phyloP scores from a whole-genome alignment of 257 asterid genomes.

The Linaria vulgaris region DNA sequence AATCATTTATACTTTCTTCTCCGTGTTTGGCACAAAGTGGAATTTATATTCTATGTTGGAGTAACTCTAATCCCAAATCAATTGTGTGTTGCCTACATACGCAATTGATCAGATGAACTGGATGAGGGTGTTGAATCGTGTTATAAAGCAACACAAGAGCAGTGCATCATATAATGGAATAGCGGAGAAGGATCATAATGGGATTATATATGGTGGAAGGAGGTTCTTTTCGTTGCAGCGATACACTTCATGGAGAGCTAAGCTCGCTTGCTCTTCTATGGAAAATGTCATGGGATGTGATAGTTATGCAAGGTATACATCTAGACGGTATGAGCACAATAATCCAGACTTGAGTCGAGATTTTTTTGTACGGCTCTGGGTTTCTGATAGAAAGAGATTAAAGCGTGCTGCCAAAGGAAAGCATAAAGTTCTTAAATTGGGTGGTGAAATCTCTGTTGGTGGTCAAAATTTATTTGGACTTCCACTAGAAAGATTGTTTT shows the following conservation, averaged over 20 bases:
- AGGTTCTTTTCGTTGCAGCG: slow-evolving; percentile 29
- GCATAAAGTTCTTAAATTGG: slow-evolving; percentile 29
- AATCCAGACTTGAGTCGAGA: slow-evolving; percentile 67
- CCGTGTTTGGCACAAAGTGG: slow-evolving; percentile 9
- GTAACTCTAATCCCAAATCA: slow-evolving; percentile 18
- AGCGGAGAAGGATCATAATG: slow-evolving; percentile 33
- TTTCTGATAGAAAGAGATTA: slow-evolving; percentile 51
- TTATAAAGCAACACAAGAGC: slow-evolving; percentile 37
- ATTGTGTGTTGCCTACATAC: slow-evolving; percentile 16
- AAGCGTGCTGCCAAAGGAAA: slow-evolving; percentile 33
- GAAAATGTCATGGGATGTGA: slow-evolving; percentile 32
- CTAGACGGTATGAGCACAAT: slow-evolving; percentile 42
- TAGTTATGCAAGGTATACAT: slow-evolving; percentile 26
- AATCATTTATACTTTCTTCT: neutral
- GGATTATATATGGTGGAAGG: slow-evolving; percentile 28
- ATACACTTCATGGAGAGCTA: slow-evolving; percentile 34
- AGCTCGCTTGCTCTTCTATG: slow-evolving; percentile 30
- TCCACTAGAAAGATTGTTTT: slow-evolving; percentile 43
- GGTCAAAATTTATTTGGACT: slow-evolving; percentile 28
- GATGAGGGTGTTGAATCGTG: slow-evolving; percentile 40
- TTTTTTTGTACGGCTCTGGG: slow-evolving; percentile 75
- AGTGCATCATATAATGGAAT: slow-evolving; percentile 25
- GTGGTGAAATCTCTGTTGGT: slow-evolving; percentile 28
- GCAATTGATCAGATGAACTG: slow-evolving; percentile 53
- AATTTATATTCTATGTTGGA: slow-evolving; percentile 11